Percentiles rank a stretch among this genome's conserved stretches.
Evolutionary conservation across 495 filamentous ascomycete species (phyloP).

Genomic region (Aspergillus ostianus): DNA sequence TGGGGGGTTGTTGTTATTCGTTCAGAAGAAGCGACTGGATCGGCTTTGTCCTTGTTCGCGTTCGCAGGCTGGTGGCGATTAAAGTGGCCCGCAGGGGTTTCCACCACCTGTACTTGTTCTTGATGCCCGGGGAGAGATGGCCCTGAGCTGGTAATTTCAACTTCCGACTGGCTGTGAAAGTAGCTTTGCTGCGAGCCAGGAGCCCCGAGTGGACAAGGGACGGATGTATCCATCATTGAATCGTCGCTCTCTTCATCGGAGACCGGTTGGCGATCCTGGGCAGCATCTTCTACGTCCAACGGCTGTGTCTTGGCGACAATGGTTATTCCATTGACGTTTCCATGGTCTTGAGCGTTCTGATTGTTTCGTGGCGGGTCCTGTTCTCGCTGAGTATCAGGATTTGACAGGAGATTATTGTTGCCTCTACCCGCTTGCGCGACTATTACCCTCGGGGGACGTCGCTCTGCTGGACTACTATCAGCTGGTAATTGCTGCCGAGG

Average conservation of each 20-base stretch:
- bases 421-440: neutral
- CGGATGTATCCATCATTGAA: slow-evolving; percentile 51
- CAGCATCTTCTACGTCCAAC: neutral
- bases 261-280: slow-evolving; percentile 8
- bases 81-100: slow-evolving; percentile 28
- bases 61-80: slow-evolving; percentile 13
- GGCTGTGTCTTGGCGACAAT: neutral
- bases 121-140: slow-evolving; percentile 23
- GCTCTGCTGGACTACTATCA: slow-evolving; percentile 29
- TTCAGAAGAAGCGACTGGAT: slow-evolving; percentile 1
- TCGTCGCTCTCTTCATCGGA: slow-evolving; percentile 42
- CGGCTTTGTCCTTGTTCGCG: slow-evolving; percentile 1
- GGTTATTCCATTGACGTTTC: neutral
- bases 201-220: slow-evolving; percentile 46
- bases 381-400: neutral
- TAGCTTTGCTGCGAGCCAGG: slow-evolving; percentile 24
- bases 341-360: neutral
- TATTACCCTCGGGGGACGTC: neutral
- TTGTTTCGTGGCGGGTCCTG: neutral
- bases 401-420: neutral
- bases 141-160: slow-evolving; percentile 25
- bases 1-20: slow-evolving; percentile 27
- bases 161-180: slow-evolving; percentile 28
- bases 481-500: slow-evolving; percentile 17
- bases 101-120: slow-evolving; percentile 37